These are phyloP conservation scores for Diospyros kaki DNA, from an alignment of 148 eudicot species.

Conservation along the genomic window DNA sequence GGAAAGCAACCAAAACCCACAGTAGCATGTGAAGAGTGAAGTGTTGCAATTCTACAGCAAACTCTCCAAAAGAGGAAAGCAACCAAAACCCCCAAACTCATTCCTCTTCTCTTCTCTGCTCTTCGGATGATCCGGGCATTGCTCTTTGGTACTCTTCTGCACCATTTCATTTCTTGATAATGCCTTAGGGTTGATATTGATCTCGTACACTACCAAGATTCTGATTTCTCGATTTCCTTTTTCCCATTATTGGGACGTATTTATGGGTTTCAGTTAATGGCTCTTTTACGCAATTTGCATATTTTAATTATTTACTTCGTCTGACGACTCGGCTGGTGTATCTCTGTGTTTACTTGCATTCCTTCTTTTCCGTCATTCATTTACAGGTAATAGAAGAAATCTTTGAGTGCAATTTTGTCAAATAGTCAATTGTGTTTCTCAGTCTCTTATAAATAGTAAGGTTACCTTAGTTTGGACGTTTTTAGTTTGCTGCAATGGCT, in stretches of 20 bases:
- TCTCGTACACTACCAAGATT: background rate
- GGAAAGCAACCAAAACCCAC: no score
- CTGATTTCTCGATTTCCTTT: background rate
- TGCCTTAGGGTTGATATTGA: background rate
- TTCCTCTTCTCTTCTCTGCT: no score
- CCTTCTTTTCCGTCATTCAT: background rate
- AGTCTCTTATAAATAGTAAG: background rate
- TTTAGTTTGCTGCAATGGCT: constrained; percentile 34
- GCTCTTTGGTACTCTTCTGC: no score
- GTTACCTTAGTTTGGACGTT: background rate
- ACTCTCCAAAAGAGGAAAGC: no score
- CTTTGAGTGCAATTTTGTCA: background rate
- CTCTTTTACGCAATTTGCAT: background rate
- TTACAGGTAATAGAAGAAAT: background rate
- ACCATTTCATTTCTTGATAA: background rate
- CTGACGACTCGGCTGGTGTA: background rate
- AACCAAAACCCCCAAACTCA: no score
- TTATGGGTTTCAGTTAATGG: no score
- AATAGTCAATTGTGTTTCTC: background rate
- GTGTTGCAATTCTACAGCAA: no score
- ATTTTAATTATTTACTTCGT: background rate
- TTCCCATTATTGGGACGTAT: background rate
- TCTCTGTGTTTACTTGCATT: background rate
- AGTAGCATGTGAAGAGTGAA: no score
- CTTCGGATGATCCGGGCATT: no score